A percentile compares a stretch with the other conserved stretches of the same genome.
Evolutionary conservation across 805 yeast genomes (phyloP).

Genomic region (Candida nanaspora): DNA sequence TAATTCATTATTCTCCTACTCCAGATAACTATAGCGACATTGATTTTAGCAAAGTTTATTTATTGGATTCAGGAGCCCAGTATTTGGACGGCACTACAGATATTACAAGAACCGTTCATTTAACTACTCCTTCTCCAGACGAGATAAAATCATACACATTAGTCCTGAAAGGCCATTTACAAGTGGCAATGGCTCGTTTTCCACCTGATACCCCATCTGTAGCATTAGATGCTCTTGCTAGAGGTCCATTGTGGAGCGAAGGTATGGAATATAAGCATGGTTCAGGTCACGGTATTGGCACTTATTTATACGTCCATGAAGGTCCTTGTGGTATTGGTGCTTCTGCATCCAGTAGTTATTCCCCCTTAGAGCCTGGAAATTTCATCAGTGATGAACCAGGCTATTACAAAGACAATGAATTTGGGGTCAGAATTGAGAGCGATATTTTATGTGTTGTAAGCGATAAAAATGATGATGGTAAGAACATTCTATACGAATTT

Average conservation of each 20-base stretch:
- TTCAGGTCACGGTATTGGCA: constrained; percentile 96
- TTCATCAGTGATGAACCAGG: constrained; percentile 93
- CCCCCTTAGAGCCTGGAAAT: constrained; percentile 59
- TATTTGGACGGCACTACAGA: constrained; percentile 94
- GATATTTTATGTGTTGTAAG: constrained; percentile 54
- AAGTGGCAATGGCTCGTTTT: constrained; percentile 72
- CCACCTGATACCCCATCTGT: constrained; percentile 72
- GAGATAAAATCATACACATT: constrained; percentile 67
- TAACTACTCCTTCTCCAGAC: constrained; percentile 48
- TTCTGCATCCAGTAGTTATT: constrained; percentile 27
- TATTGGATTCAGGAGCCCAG: constrained; percentile 90
- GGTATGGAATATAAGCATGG: constrained; percentile 92
- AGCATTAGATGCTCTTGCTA: constrained; percentile 72
- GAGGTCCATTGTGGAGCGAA: constrained; percentile 73
- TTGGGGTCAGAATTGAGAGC: constrained; percentile 86
- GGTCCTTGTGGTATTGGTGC: constrained; percentile 82
- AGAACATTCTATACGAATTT: constrained; percentile 41
- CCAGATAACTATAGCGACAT: constrained; percentile 49
- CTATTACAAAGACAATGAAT: constrained; percentile 81
- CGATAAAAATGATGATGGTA: constrained; percentile 42
- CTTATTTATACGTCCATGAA: constrained; percentile 87
- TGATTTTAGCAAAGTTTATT: constrained; percentile 59
- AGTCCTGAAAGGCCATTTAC: constrained; percentile 88
- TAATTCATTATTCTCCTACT: constrained; percentile 72
- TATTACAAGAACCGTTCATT: constrained; percentile 82